Percentiles rank a stretch among this genome's conserved stretches.
Evolutionary conservation across 768 basidiomycete species (phyloP).

Genomic region (Pleurotus ostreatus): DNA sequence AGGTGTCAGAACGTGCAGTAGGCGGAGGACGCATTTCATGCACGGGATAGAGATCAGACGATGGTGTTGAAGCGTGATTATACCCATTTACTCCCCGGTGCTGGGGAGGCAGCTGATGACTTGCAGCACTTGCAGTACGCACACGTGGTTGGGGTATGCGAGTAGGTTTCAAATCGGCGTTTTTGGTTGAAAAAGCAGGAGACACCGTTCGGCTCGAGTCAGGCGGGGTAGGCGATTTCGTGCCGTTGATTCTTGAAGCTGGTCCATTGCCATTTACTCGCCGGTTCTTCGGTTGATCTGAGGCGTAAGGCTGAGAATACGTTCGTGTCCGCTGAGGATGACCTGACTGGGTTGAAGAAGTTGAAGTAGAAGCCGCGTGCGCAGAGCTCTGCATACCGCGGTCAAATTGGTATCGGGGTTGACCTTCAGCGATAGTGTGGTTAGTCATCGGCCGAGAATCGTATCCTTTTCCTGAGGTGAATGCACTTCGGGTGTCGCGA

Average conservation of each 20-base stretch:
- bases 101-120: conserved; percentile 12
- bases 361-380: conserved; percentile 12
- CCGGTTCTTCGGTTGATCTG: conserved; percentile 30
- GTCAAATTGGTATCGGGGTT: conserved; percentile 5
- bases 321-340: conserved; percentile 53
- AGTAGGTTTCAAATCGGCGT: conserved; percentile 41
- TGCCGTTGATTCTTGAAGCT: conserved; percentile 20
- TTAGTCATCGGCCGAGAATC: background rate
- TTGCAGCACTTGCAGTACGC: conserved; percentile 17
- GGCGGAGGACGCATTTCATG: conserved; percentile 20
- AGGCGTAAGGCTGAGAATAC: conserved; percentile 55
- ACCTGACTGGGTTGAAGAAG: conserved; percentile 22
- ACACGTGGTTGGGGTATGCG: conserved; percentile 41
- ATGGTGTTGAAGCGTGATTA: conserved; percentile 13
- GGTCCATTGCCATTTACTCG: background rate
- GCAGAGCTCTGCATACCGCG: conserved; percentile 8
- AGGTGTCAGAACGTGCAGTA: conserved; percentile 23
- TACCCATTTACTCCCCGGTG: conserved; percentile 13
- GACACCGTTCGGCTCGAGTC: conserved; percentile 38
- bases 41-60: conserved; percentile 22
- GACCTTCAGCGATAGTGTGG: background rate
- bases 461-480: conserved; percentile 1
- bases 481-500: conserved; percentile 13
- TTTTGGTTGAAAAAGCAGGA: conserved; percentile 26
- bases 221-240: conserved; percentile 27